These are phyloP conservation scores for Echeveria elegans DNA, from an alignment of 164 flowering plant species.

Conservation along the genomic window DNA sequence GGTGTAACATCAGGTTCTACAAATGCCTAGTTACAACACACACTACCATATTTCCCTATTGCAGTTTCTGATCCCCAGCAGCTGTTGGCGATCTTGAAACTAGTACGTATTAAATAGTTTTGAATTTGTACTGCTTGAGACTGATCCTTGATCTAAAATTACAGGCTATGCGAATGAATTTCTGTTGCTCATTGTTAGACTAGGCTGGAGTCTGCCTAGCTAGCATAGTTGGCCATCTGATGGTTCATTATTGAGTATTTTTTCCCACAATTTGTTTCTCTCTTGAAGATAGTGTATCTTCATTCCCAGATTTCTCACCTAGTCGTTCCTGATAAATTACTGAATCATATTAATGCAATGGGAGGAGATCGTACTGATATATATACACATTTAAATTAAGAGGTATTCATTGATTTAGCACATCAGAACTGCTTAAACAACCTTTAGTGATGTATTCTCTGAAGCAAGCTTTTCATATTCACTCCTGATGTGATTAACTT, in stretches of 20 bases:
- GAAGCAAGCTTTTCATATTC: slow-evolving; percentile 70
- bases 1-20: not conserved
- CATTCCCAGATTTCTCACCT: slow-evolving; percentile 52
- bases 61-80: too few species aligned
- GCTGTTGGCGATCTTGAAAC: not conserved
- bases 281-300: slow-evolving; percentile 31
- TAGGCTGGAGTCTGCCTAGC: not conserved
- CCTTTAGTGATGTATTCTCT: slow-evolving; percentile 80
- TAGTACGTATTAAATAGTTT: not conserved
- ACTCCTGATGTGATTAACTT: slow-evolving; percentile 56
- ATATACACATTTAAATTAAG: too few species aligned
- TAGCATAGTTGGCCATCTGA: not conserved
- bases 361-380: not conserved
- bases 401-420: not conserved
- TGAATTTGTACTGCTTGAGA: not conserved
- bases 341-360: not conserved
- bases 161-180: not conserved
- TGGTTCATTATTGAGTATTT: slow-evolving; percentile 15
- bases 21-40: slow-evolving; percentile 6
- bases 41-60: not conserved
- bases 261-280: slow-evolving; percentile 27
- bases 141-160: not conserved
- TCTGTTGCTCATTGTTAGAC: not conserved
- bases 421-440: not conserved
- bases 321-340: slow-evolving; percentile 56